Conservation (phyloP, 1,284 basidiomycete species). For the Athelia sp. region DNA sequence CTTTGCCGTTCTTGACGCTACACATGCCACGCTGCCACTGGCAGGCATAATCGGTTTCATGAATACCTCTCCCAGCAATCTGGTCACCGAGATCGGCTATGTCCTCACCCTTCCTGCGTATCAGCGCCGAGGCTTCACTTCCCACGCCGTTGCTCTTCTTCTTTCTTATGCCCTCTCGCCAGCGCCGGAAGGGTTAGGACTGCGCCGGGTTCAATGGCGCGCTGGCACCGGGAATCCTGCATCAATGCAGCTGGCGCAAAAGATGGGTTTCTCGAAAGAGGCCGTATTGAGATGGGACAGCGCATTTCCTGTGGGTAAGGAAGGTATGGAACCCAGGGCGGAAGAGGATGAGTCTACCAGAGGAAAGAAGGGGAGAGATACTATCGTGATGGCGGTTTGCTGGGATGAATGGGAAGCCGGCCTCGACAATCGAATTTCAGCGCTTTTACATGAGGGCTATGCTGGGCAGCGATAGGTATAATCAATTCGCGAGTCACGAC, state of each 20-base stretch:
- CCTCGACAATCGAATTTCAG: too few relatives aligned
- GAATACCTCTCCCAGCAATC: neutral
- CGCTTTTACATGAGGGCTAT: too few relatives aligned
- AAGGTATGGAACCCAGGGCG: slow-evolving; percentile 5
- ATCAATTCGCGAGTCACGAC: too few relatives aligned
- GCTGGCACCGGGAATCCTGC: slow-evolving; percentile 24
- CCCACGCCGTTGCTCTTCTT: slow-evolving; percentile 27
- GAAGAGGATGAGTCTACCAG: slow-evolving; percentile 10
- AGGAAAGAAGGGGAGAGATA: slow-evolving; percentile 18
- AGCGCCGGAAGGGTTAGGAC: slow-evolving; percentile 18
- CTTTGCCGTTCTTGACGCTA: neutral
- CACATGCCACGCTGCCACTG: neutral
- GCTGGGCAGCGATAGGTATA: too few relatives aligned
- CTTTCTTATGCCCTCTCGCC: slow-evolving; percentile 20
- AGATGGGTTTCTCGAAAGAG: slow-evolving; percentile 29
- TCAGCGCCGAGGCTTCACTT: slow-evolving; percentile 28
- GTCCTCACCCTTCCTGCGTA: neutral
- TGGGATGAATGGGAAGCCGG: slow-evolving; percentile 31
- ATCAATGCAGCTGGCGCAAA: slow-evolving; percentile 23
- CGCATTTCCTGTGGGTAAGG: slow-evolving; percentile 15
- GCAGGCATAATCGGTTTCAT: neutral
- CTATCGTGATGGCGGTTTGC: slow-evolving; percentile 20
- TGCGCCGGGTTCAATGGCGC: slow-evolving; percentile 33
- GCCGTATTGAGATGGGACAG: slow-evolving; percentile 25
- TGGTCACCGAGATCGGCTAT: neutral